Conservation (phyloP, 345 rosid species). For the Corchorus olitorius region DNA sequence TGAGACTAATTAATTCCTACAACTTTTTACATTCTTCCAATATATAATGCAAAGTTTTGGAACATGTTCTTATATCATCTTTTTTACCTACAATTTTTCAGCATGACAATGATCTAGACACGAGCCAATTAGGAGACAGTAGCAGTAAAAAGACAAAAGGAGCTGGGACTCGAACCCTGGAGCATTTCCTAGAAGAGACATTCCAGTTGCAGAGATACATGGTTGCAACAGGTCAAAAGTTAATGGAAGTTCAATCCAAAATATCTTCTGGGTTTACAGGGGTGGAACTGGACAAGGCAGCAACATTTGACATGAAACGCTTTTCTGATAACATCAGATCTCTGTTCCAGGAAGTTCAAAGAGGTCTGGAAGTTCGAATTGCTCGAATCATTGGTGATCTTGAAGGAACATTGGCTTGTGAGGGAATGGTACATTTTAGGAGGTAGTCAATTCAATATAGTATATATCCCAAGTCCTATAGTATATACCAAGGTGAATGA, state of each 20-base stretch:
- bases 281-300: constrained; percentile 46
- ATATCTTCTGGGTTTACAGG: constrained; percentile 54
- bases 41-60: not conserved
- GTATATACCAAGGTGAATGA: not conserved
- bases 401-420: constrained; percentile 84
- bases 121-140: constrained; percentile 27
- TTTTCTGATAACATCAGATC: constrained; percentile 63
- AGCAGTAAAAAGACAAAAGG: constrained; percentile 36
- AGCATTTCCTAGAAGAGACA: constrained; percentile 79
- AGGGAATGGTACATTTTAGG: constrained; percentile 71
- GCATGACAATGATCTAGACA: constrained; percentile 54
- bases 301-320: constrained; percentile 60
- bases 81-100: constrained; percentile 29
- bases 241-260: constrained; percentile 74
- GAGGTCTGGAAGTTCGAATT: constrained; percentile 90
- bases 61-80: not conserved
- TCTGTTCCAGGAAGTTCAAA: constrained; percentile 80
- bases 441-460: constrained; percentile 24
- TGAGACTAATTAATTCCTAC: not conserved
- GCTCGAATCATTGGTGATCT: constrained; percentile 86
- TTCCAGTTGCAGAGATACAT: constrained; percentile 84
- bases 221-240: constrained; percentile 86
- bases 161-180: constrained; percentile 49
- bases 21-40: not conserved
- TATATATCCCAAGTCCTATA: not conserved